These are phyloP conservation scores for Emmonsia crescens DNA, from an alignment of 2,329 filamentous ascomycete genomes.

Conservation along the genomic window DNA sequence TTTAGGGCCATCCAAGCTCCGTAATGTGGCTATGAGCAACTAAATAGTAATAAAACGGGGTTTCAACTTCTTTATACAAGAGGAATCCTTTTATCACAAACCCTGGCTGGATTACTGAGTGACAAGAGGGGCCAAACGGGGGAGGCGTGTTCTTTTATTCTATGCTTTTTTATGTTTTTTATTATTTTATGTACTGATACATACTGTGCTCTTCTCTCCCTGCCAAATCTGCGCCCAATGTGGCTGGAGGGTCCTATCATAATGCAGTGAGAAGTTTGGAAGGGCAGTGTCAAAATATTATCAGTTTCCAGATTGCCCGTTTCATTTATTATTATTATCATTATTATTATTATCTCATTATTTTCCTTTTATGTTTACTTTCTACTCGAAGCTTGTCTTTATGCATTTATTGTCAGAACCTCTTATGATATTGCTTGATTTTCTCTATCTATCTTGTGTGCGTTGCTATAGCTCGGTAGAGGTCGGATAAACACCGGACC, in stretches of 20 bases:
- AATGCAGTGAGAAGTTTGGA: neutral
- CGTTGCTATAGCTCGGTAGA: neutral
- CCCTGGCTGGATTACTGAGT: neutral
- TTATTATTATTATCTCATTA: neutral
- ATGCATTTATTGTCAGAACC: neutral
- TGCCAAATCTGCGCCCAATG: neutral
- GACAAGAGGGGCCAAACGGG: neutral
- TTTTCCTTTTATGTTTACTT: neutral
- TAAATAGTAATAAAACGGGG: conserved; percentile 1
- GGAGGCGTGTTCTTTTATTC: neutral
- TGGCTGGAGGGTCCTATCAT: neutral
- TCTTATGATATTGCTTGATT: no score
- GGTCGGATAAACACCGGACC: no score
- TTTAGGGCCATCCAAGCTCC: conserved; percentile 36
- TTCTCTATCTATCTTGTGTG: no score
- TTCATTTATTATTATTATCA: neutral
- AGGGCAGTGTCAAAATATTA: neutral
- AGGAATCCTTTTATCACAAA: neutral
- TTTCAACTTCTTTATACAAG: neutral
- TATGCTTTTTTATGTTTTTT: no score
- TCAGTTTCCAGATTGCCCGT: neutral
- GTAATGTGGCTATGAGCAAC: conserved; percentile 22
- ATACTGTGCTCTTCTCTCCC: neutral
- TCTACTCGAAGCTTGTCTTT: neutral
- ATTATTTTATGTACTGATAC: neutral